Base-by-base conservation (phyloP, 352 stramenopile genomes). In the Globisporangium middletonii region DNA sequence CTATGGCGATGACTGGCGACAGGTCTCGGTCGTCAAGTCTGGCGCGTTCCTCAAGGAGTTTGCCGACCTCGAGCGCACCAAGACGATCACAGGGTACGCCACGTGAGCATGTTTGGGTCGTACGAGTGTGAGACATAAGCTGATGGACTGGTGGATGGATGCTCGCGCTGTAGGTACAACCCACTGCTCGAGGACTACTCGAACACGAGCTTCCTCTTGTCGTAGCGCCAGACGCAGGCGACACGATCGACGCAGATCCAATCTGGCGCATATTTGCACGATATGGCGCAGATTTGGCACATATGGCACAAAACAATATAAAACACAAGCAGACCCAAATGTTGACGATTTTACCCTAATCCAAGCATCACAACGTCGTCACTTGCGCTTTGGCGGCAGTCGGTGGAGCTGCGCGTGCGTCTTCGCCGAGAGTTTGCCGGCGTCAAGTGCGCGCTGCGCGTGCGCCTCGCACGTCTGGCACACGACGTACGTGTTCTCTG, bases 131-230 rank as follows among this genome's bases (percentile, higher is more conserved):
- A 38, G 18, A 0, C 1, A 19, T 19, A 5, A 12, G n/a, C 43
- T 44, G 41, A 45, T 16, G 41, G 41, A 46, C 41, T 45, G 41
- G 13, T 9, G 4, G 16, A 4, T n/a, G 13, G 15, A 4, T 23
- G 41, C 50, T 46, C 4, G 6, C n/a, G 33, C 16, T 9, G 15
- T 18, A 93, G 87, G 35, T 96, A 94, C 76, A 95, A 97, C 51
- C 88, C 88, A 18, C 59, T 97, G 46, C 54, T 97, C 6, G 81
- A 96, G 55, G 88, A 96, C 65, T 96, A 95, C 64, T 77, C 74
- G 55, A 96, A 96, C 70, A 94, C 87, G 26, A 94, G 83, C 64
- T 92, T 96, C 62, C 87, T 96, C 28, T 65, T 96, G 38, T 91
- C 81, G 47, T 91, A 83, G 71, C 4, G 12, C 12, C 42, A 27